Evolutionary conservation across 257 asterid genomes (phyloP).

Genomic region (Solanum paucissectum): DNA sequence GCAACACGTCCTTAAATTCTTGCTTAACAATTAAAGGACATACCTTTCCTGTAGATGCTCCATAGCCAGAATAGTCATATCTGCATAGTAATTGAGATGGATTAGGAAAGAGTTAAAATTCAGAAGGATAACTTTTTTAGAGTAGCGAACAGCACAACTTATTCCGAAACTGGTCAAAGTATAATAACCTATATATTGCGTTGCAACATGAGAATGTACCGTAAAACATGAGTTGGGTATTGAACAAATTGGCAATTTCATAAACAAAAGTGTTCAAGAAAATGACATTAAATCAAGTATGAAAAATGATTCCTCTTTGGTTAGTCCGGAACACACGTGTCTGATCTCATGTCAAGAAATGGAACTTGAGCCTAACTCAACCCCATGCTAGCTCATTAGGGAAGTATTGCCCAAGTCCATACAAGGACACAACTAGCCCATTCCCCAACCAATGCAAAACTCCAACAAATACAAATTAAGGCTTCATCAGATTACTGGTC

Average conservation of each 20-base stretch:
- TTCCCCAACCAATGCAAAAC: neutral
- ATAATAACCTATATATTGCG: neutral
- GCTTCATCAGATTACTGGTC: neutral
- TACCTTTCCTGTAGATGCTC: constrained; percentile 98
- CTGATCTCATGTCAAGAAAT: neutral
- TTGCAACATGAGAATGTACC: neutral
- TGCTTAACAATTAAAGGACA: constrained; percentile 3
- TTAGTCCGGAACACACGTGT: neutral
- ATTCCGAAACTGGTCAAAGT: neutral
- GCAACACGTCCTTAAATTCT: neutral
- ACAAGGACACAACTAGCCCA: neutral
- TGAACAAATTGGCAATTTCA: neutral
- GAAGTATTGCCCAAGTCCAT: neutral
- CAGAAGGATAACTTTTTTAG: neutral
- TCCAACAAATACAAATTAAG: neutral
- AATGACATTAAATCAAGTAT: neutral
- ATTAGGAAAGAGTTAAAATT: neutral
- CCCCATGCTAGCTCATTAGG: neutral
- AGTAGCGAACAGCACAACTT: neutral
- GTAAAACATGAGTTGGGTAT: neutral
- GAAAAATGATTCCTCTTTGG: neutral
- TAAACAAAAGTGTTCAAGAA: neutral
- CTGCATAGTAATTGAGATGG: constrained; percentile 30
- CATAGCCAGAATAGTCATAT: constrained; percentile 97
- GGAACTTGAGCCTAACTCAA: neutral